Evolutionary conservation across 228 moss, liverwort and hornwort species (phyloP).

Genomic region (Sphagnum magellanicum): DNA sequence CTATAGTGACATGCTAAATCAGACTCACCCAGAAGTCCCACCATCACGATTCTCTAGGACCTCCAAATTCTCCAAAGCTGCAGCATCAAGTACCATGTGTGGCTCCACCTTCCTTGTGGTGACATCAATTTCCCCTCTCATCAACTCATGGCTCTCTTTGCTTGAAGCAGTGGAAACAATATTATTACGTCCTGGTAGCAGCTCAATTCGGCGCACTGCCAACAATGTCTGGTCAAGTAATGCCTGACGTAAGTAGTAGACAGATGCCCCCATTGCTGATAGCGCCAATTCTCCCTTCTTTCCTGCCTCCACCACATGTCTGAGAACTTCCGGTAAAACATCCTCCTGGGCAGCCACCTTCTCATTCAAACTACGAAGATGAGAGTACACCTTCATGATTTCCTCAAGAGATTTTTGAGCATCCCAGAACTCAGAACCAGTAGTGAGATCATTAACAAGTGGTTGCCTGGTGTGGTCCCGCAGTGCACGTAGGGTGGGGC

Average conservation of each 20-base stretch:
- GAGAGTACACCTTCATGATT: conserved; percentile 32
- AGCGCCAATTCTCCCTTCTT: conserved; percentile 55
- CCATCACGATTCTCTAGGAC: conserved; percentile 81
- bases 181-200: conserved; percentile 64
- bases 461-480: conserved; percentile 85
- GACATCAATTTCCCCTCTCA: conserved; percentile 13
- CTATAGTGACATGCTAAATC: not conserved
- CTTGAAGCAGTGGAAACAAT: conserved; percentile 31
- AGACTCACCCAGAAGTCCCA: conserved; percentile 72
- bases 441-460: conserved; percentile 54
- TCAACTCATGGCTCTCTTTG: conserved; percentile 14
- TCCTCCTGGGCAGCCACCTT: conserved; percentile 19
- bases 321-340: conserved; percentile 51
- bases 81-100: conserved; percentile 81
- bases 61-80: conserved; percentile 90
- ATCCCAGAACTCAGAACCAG: conserved; percentile 71
- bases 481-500: conserved; percentile 76
- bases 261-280: conserved; percentile 77
- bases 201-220: conserved; percentile 57
- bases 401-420: conserved; percentile 53
- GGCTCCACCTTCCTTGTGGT: conserved; percentile 39
- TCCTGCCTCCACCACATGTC: conserved; percentile 40
- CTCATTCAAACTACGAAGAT: conserved; percentile 18
- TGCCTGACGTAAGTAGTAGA: conserved; percentile 71
- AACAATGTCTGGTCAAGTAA: conserved; percentile 68